Evolutionary conservation across 2,329 filamentous ascomycete genomes (phyloP).

Genomic region (Zasmidium angulare): DNA sequence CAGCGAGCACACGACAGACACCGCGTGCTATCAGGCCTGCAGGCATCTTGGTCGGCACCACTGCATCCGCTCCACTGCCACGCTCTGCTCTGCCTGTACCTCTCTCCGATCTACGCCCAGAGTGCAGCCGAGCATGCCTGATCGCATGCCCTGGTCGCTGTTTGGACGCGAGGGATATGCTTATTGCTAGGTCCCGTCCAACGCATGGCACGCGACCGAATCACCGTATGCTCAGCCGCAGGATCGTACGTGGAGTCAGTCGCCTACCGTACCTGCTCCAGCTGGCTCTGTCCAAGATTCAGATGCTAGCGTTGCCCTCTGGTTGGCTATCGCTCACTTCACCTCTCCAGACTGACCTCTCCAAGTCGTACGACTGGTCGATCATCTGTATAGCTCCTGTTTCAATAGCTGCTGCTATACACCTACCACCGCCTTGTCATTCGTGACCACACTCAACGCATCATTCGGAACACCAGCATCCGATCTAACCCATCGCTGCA

Average conservation of each 20-base stretch:
- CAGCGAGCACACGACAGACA: background rate
- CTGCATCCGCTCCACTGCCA: background rate
- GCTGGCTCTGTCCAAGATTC: background rate
- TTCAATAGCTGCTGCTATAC: background rate
- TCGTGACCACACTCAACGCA: background rate
- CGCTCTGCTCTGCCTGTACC: background rate
- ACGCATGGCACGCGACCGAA: constrained; percentile 12
- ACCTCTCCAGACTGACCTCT: background rate
- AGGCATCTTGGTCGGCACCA: constrained; percentile 10
- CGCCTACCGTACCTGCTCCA: background rate
- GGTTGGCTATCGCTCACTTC: constrained; percentile 5
- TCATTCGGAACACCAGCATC: background rate
- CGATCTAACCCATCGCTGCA: background rate
- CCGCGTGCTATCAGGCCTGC: constrained; percentile 10
- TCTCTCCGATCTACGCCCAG: constrained; percentile 5
- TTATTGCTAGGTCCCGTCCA: constrained; percentile 16
- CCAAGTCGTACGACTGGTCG: constrained; percentile 4
- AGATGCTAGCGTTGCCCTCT: background rate
- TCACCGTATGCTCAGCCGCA: constrained; percentile 3
- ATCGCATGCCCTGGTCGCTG: background rate
- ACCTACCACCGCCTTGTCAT: background rate
- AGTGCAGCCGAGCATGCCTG: background rate
- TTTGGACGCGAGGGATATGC: constrained; percentile 8
- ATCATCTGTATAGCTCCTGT: background rate
- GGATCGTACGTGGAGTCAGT: constrained; percentile 6